phyloP scores from a whole-genome alignment of 2,329 filamentous ascomycete genomes.

The Colletotrichum tamarilloi region DNA sequence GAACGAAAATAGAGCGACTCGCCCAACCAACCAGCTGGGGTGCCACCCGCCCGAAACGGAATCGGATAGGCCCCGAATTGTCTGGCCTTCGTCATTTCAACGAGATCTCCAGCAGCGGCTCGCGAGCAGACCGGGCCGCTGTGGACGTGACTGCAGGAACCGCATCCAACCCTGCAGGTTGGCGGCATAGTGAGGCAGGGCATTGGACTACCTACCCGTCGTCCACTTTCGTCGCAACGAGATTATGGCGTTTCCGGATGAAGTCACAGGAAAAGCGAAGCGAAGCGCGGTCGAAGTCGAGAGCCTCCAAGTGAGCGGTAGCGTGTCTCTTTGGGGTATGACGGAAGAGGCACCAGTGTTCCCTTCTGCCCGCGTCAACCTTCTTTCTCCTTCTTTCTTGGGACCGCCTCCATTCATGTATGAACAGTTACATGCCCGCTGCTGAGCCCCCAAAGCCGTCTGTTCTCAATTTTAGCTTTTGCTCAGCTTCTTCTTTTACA shows the following conservation, averaged over 20 bases:
- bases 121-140: conserved; percentile 27
- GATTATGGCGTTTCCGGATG: conserved; percentile 22
- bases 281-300: conserved; percentile 5
- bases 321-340: conserved; percentile 3
- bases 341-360: conserved; percentile 21
- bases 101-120: conserved; percentile 27
- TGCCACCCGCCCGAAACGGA: conserved; percentile 31
- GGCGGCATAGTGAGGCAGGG: conserved; percentile 34
- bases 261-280: conserved; percentile 10
- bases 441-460: conserved; percentile 24
- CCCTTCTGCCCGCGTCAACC: not conserved
- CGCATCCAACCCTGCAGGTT: conserved; percentile 26
- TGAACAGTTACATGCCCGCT: conserved; percentile 29
- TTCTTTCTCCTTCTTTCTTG: conserved; percentile 10
- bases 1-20: conserved; percentile 27
- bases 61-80: conserved; percentile 11
- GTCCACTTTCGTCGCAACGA: conserved; percentile 18
- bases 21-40: conserved; percentile 27
- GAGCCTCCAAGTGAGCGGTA: not conserved
- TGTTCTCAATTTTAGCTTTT: conserved; percentile 12
- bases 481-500: conserved; percentile 29
- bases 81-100: conserved; percentile 25
- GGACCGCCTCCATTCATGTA: conserved; percentile 26
- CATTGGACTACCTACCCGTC: conserved; percentile 22
- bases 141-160: conserved; percentile 35